A percentile compares a stretch with the other conserved stretches of the same genome.
Evolutionary conservation across 192 early-diverging fungal species (phyloP).

Genomic region (Diversispora epigaea): DNA sequence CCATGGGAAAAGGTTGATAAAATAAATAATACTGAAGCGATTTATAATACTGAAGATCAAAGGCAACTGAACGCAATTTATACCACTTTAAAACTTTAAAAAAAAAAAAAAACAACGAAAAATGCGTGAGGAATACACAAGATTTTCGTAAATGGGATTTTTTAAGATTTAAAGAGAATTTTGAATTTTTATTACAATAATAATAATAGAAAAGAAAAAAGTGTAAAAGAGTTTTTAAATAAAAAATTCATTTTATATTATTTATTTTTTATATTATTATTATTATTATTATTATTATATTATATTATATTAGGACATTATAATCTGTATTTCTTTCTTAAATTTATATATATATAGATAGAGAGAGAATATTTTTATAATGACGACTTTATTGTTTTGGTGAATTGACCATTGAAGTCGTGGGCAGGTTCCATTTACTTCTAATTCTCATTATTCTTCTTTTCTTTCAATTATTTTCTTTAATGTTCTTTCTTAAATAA

Average conservation of each 20-base stretch:
- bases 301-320: too few relatives aligned
- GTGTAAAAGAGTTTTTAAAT: too few relatives aligned
- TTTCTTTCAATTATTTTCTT: too few relatives aligned
- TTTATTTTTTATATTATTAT: too few relatives aligned
- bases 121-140: neutral
- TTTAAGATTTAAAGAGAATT: neutral
- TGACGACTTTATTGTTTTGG: conserved; percentile 10
- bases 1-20: conserved; percentile 19
- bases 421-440: conserved; percentile 14
- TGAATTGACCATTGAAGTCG: neutral
- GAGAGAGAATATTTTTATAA: neutral
- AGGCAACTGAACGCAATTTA: conserved; percentile 27
- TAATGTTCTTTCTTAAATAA: too few relatives aligned
- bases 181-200: neutral
- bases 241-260: too few relatives aligned
- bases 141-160: neutral
- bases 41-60: conserved; percentile 32
- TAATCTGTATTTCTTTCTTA: too few relatives aligned
- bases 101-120: too few relatives aligned
- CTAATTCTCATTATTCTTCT: neutral
- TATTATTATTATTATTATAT: too few relatives aligned
- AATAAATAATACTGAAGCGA: too few relatives aligned
- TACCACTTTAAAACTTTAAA: conserved; percentile 29
- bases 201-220: too few relatives aligned
- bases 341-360: neutral